These are phyloP conservation scores for Saccharum spontaneum DNA, from an alignment of 176 grass and related monocot species.

Conservation along the genomic window DNA sequence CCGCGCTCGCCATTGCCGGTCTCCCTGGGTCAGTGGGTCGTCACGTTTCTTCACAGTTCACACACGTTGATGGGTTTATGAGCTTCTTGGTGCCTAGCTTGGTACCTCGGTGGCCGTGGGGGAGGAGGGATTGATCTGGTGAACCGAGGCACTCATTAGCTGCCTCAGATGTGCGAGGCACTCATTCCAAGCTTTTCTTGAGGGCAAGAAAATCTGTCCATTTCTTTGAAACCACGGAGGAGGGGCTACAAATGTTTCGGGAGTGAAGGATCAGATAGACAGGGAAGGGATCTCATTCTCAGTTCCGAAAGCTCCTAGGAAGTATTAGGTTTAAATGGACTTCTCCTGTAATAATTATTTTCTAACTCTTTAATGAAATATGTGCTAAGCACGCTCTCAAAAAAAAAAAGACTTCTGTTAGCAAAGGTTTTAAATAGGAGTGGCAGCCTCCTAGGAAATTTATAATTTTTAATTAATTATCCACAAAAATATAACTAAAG, in stretches of 20 bases:
- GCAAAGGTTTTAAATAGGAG: too few relatives aligned
- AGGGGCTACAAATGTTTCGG: neutral
- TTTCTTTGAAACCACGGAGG: neutral
- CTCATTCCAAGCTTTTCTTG: neutral
- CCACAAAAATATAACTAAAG: too few relatives aligned
- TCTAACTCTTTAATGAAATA: too few relatives aligned
- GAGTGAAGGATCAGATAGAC: neutral
- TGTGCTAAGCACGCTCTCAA: too few relatives aligned
- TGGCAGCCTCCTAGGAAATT: too few relatives aligned
- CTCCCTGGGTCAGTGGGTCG: neutral
- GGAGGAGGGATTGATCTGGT: neutral
- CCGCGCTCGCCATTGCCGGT: slow-evolving; percentile 29
- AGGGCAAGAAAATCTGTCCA: neutral
- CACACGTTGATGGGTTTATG: neutral
- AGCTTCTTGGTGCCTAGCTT: neutral
- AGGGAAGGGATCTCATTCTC: too few relatives aligned
- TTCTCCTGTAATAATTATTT: too few relatives aligned
- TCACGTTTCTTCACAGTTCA: neutral
- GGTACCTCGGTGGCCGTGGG: neutral
- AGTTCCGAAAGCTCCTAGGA: neutral
- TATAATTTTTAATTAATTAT: too few relatives aligned
- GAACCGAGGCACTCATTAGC: neutral
- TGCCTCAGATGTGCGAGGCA: neutral
- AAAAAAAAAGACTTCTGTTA: too few relatives aligned
- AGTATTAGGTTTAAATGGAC: too few relatives aligned